phyloP scores from a whole-genome alignment of 805 yeast genomes.

The Hanseniaspora meyeri region DNA sequence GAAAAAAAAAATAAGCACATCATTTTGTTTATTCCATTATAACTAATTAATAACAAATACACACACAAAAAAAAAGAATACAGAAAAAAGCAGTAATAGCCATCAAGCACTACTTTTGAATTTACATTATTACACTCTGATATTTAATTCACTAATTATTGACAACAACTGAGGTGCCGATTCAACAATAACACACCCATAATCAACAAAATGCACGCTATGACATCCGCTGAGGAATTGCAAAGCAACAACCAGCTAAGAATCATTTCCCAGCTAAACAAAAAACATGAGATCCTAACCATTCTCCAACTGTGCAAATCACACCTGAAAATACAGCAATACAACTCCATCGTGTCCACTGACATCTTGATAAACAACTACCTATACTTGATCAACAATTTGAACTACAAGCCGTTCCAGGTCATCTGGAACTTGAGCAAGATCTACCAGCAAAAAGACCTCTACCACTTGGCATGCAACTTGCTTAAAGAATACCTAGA shows the following conservation, averaged over 20 bases:
- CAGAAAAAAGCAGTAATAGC: too few relatives aligned
- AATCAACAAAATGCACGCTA: not conserved
- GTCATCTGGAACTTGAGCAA: slow-evolving; percentile 8
- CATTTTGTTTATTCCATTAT: too few relatives aligned
- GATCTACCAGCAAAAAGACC: slow-evolving; percentile 12
- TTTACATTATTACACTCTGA: too few relatives aligned
- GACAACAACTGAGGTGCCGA: too few relatives aligned
- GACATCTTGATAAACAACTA: slow-evolving; percentile 10
- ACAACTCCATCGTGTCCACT: not conserved
- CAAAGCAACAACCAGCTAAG: not conserved
- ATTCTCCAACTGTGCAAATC: slow-evolving; percentile 10
- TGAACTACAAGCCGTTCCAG: slow-evolving; percentile 11
- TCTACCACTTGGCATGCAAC: slow-evolving; percentile 5
- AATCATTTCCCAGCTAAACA: not conserved
- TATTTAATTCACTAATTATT: too few relatives aligned
- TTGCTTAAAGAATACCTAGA: slow-evolving; percentile 10
- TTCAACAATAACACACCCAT: too few relatives aligned
- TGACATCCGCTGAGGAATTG: not conserved
- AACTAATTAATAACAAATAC: too few relatives aligned
- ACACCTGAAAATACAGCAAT: slow-evolving; percentile 4
- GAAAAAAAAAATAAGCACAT: too few relatives aligned
- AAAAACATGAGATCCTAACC: slow-evolving; percentile 12
- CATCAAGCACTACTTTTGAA: too few relatives aligned
- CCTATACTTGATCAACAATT: slow-evolving; percentile 4
- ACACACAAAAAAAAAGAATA: too few relatives aligned